Conservation (phyloP, 2,329 filamentous ascomycete species). For the Microcyclospora tardicrescens region DNA sequence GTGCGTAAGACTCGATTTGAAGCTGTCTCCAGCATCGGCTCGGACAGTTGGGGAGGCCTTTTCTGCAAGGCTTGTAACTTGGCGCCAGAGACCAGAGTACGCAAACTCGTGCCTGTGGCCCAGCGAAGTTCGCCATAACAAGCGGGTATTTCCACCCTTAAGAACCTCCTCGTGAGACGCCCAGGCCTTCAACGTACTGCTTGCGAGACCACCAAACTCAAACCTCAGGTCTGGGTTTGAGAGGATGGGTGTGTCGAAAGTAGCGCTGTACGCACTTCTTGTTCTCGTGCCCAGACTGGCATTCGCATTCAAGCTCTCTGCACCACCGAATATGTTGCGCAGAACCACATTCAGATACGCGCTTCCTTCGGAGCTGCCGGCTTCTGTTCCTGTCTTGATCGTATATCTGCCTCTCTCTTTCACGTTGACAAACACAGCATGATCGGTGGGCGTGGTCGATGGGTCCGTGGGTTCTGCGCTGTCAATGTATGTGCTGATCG, state of each 20-base stretch:
- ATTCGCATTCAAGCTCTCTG: conserved; percentile 77
- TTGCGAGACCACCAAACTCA: conserved; percentile 68
- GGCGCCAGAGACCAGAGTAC: conserved; percentile 75
- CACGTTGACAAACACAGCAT: conserved; percentile 68
- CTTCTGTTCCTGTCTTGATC: conserved; percentile 86
- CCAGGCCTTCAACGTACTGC: conserved; percentile 79
- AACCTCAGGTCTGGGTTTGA: conserved; percentile 72
- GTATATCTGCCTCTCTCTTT: conserved; percentile 71
- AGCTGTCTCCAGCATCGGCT: conserved; percentile 73
- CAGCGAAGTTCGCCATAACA: conserved; percentile 55
- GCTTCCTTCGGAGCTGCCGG: conserved; percentile 86
- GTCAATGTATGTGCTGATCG: conserved; percentile 72
- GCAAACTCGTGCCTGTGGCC: conserved; percentile 60
- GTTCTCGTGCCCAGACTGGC: conserved; percentile 83
- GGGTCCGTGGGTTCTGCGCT: conserved; percentile 56
- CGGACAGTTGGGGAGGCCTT: conserved; percentile 71
- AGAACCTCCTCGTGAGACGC: conserved; percentile 86
- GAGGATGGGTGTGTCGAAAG: conserved; percentile 68
- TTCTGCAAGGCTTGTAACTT: conserved; percentile 65
- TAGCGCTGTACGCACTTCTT: conserved; percentile 77
- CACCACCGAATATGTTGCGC: conserved; percentile 89
- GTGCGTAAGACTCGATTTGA: conserved; percentile 79
- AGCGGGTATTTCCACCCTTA: conserved; percentile 61
- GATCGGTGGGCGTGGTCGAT: conserved; percentile 58
- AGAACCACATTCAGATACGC: conserved; percentile 78